Evolutionary conservation across 768 basidiomycete genomes (phyloP), one percentile per base, ranked within the genome.

Genomic region (Rhizopogon roseolus): DNA sequence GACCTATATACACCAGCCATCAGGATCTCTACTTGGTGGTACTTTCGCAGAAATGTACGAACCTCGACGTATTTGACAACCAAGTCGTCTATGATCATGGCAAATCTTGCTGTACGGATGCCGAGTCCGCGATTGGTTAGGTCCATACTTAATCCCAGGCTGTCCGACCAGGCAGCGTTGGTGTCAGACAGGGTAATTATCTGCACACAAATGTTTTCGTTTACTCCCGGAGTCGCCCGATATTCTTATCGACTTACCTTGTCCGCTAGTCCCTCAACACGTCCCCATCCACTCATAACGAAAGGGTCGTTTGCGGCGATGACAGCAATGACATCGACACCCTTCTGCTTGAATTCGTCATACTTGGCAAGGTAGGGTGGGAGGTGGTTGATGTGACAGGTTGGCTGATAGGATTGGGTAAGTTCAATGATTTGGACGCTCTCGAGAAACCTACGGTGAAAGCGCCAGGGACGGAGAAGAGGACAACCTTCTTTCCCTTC

Each of bases 401-500:
- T 75, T 0, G 73, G 74, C 69, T 73, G 38, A 25, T 10, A n/a
- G 1, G 27, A 25, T 43, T 16, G 22, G 32, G 5, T 41, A 11
- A 40, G 4, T 19, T 25, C 6, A 3, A 37, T 14, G 52, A 56
- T 53, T 40, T 13, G 9, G 39, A 6, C 6, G 19, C 9, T 14
- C 8, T 11, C n/a, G 32, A 49, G 43, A 52, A 53, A 56, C 84
- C 55, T 57, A 89, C 88, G 14, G 88, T 88, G 73, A 90, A 90
- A 14, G 88, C 87, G 43, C 90, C 90, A 16, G 89, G 90, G 34
- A 90, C 87, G 53, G 86, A 75, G 66, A 92, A 78, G 50, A 91
- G 63, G 37, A 91, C 85, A 49, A 92, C 86, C 66, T 86, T 88
- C 76, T 92, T 92, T 63, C 84, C 85, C 67, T 85, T 85, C 86